Conservation (phyloP, 176 grass and related monocot species). For the Rhynchospora tenuis region DNA sequence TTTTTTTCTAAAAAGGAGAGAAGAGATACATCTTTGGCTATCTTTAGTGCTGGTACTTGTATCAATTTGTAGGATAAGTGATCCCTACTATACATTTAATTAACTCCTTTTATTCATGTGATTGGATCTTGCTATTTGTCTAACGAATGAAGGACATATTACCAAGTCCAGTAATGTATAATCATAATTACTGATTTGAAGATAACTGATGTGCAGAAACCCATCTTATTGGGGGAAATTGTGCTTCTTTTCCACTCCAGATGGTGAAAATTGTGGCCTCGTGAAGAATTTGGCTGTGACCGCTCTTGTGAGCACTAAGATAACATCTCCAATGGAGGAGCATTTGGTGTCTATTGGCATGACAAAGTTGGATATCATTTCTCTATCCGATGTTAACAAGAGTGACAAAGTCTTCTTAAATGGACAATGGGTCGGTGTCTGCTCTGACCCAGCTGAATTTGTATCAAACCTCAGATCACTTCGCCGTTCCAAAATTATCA, state of each 20-base stretch:
- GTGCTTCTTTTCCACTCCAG: slow-evolving; percentile 92
- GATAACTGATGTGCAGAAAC: slow-evolving; percentile 46
- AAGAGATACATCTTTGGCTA: background rate
- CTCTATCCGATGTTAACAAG: slow-evolving; percentile 27
- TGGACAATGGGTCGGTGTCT: slow-evolving; percentile 76
- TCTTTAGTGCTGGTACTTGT: background rate
- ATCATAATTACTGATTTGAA: slow-evolving; percentile 14
- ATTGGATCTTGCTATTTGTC: background rate
- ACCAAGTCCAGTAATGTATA: background rate
- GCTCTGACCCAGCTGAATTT: slow-evolving; percentile 59
- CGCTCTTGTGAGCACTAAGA: slow-evolving; percentile 73
- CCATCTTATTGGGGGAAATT: slow-evolving; percentile 93
- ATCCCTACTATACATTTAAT: too few species aligned
- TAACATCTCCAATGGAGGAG: slow-evolving; percentile 39
- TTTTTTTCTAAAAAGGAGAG: background rate
- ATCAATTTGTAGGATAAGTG: background rate
- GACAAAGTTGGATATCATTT: slow-evolving; percentile 60
- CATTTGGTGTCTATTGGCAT: slow-evolving; percentile 82
- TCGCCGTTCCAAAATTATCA: slow-evolving; percentile 51
- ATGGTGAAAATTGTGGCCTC: slow-evolving; percentile 95
- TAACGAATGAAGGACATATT: background rate
- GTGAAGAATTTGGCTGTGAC: slow-evolving; percentile 87
- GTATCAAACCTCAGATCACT: slow-evolving; percentile 65
- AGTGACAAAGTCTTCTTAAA: slow-evolving; percentile 81
- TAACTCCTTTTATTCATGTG: too few species aligned